Conservation (phyloP, 73 alveolate species). For the Paramecium primaurelia region DNA sequence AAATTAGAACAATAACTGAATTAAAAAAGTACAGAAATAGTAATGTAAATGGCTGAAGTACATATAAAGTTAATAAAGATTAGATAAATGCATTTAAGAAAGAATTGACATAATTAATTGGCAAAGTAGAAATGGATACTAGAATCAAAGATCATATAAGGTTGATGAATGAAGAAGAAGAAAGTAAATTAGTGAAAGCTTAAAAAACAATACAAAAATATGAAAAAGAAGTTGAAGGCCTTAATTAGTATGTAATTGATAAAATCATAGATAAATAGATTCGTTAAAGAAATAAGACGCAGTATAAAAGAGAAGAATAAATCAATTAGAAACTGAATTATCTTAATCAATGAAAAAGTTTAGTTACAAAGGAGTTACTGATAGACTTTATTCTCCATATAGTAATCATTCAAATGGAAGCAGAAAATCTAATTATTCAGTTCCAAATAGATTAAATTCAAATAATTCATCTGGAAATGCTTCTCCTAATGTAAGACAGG, state of each 20-base stretch:
- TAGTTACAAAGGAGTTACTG: constrained; percentile 35
- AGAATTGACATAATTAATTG: not conserved
- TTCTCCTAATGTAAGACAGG: not conserved
- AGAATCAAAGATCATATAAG: constrained; percentile 2
- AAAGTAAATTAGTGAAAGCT: not conserved
- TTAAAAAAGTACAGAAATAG: not conserved
- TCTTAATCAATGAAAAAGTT: not conserved
- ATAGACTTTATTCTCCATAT: constrained; percentile 23
- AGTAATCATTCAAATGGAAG: constrained; percentile 15
- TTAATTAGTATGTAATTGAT: not conserved
- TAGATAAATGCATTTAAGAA: constrained; percentile 30
- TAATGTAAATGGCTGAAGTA: constrained; percentile 28
- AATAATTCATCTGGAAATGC: constrained; percentile 32
- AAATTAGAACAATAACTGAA: constrained; percentile 13
- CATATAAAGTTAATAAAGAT: not conserved
- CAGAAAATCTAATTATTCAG: constrained; percentile 13
- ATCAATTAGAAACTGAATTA: constrained; percentile 1
- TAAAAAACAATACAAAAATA: not conserved
- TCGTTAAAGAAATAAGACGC: not conserved
- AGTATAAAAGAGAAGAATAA: constrained; percentile 23
- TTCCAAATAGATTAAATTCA: constrained; percentile 26
- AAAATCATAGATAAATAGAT: not conserved
- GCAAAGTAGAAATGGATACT: not conserved
- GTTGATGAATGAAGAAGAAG: not conserved
- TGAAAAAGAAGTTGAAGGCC: not conserved